Percentiles rank a stretch among this genome's conserved stretches.
These are phyloP conservation scores for Pistacia vera DNA, from an alignment of 345 rosid genomes.

Conservation along the genomic window DNA sequence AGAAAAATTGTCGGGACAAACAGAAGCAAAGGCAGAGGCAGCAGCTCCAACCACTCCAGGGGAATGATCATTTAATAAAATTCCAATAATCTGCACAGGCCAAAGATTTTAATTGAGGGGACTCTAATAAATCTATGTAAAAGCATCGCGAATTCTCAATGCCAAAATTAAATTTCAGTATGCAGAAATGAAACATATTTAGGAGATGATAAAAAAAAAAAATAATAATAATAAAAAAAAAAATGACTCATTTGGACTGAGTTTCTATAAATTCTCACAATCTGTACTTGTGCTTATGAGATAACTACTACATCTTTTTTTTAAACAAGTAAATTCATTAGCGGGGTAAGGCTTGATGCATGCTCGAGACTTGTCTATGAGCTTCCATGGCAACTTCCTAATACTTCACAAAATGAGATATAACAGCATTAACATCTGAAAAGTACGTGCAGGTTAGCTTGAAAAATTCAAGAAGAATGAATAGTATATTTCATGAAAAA, in stretches of 20 bases:
- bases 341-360: neutral
- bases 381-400: neutral
- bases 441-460: neutral
- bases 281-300: neutral
- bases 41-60: slow-evolving; percentile 98
- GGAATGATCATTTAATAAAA: slow-evolving; percentile 75
- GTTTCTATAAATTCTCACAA: neutral
- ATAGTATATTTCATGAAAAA: neutral
- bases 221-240: too few relatives aligned
- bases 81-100: slow-evolving; percentile 77
- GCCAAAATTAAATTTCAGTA: neutral
- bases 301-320: neutral
- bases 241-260: neutral
- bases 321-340: neutral
- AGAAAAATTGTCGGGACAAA: slow-evolving; percentile 82
- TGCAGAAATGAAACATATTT: neutral
- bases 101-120: neutral
- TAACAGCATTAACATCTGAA: neutral
- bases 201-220: neutral
- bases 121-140: slow-evolving; percentile 2
- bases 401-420: neutral
- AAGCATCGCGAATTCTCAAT: neutral
- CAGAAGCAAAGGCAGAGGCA: slow-evolving; percentile 83
- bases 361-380: neutral
- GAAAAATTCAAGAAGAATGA: neutral